Conservation (phyloP, 768 basidiomycete species). For the Lentinula lateritia region DNA sequence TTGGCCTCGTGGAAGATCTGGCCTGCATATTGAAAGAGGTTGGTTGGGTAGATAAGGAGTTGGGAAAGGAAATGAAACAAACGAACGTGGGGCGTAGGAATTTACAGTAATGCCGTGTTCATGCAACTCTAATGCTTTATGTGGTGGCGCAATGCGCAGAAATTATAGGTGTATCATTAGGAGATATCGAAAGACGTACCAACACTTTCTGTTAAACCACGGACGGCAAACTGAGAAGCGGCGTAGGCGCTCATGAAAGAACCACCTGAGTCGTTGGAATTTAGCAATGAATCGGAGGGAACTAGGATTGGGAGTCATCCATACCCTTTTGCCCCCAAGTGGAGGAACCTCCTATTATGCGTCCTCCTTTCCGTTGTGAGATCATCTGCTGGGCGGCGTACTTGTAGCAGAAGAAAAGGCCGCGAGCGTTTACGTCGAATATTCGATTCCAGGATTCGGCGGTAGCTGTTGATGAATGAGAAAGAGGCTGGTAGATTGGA, state of each 20-base stretch:
- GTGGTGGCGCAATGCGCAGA: too few species aligned
- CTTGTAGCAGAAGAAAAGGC: constrained; percentile 17
- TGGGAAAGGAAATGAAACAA: background rate
- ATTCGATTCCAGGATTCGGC: constrained; percentile 10
- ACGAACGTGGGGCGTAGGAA: constrained; percentile 9
- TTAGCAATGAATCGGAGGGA: too few species aligned
- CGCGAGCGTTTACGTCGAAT: constrained; percentile 14
- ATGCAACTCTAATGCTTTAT: constrained; percentile 8
- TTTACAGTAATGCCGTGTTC: constrained; percentile 14
- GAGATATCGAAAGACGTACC: background rate
- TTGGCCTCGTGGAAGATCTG: background rate
- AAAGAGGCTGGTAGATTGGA: background rate
- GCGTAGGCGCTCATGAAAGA: constrained; percentile 18
- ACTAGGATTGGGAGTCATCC: too few species aligned
- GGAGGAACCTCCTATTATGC: constrained; percentile 23
- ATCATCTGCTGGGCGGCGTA: constrained; percentile 22
- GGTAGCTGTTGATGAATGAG: background rate
- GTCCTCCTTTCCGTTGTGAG: constrained; percentile 21
- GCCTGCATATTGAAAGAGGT: background rate
- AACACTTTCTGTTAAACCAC: constrained; percentile 27
- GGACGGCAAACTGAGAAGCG: constrained; percentile 30
- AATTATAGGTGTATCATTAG: too few species aligned
- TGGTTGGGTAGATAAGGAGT: background rate
- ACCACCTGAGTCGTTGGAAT: background rate
- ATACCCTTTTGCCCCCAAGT: constrained; percentile 20